Evolutionary conservation across 495 filamentous ascomycete species (phyloP), one percentile per base, ranked within the genome.

Genomic region (Baudoinia panamericana): DNA sequence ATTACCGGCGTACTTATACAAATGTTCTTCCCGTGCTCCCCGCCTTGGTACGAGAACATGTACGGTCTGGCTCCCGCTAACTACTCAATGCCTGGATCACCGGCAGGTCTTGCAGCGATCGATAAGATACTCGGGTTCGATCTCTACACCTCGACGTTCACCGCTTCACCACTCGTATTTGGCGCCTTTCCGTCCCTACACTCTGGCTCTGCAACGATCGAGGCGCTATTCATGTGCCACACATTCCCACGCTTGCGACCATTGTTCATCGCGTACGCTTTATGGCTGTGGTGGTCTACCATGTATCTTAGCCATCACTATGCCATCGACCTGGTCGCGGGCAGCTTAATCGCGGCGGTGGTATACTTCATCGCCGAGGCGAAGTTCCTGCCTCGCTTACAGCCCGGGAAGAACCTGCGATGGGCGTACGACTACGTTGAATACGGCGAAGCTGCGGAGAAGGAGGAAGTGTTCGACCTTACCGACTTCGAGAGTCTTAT

Each of bases 231-330:
- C 67, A 80, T 95, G 72, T 80, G 76, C 58, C 76, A 88, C 53
- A 72, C 83, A 54, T 95, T 95, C 66, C 87, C 87, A 2, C 70
- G 71, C 21, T 63, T 87, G 40, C 73, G 75, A 48, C 74, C 76
- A 25, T 55, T 87, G 19, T 90, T 88, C 63, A 68, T 85, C 32
- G 68, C 67, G 34, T 94, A 95, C 60, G 78, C 76, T 8, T 67
- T 78, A 39, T 95, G 87, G 87, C 77, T 95, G 54, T 93, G 83
- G 80, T 95, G 87, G 87, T 79, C 87, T n/a, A 95, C 87, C 35
- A 90, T 95, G 81, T 93, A 95, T 54, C 73, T 95, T 38, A 87
- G 83, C 30, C 87, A 95, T 60, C 87, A 95, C 61, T 95, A 95
- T 54, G 87, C 87, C 32, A 81, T 95, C 31, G 87, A 95, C 61